Percentiles rank a stretch among this genome's conserved stretches.
Evolutionary conservation across 768 basidiomycete species (phyloP).

Genomic region (Auricularia auricula-judae): DNA sequence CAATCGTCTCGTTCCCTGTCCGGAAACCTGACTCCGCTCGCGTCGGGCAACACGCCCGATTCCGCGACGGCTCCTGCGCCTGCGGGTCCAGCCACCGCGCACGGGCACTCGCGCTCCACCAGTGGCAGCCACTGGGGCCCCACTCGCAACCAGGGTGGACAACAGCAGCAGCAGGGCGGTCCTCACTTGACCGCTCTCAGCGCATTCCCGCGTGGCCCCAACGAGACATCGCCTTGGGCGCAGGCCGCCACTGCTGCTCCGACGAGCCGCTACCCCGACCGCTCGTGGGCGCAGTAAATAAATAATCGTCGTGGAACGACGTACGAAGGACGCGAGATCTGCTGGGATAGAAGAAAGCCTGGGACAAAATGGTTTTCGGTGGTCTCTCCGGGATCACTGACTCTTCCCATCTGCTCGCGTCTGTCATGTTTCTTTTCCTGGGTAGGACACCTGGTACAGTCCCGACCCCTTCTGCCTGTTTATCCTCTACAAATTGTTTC

Average conservation of each 20-base stretch:
- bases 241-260: neutral
- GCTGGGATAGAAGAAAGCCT: neutral
- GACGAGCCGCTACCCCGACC: neutral
- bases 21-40: neutral
- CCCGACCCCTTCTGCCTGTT: neutral
- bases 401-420: neutral
- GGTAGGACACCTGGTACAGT: neutral
- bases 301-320: neutral
- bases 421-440: neutral
- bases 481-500: neutral
- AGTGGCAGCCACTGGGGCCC: slow-evolving; percentile 1
- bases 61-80: neutral
- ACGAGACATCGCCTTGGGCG: neutral
- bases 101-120: neutral
- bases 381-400: neutral
- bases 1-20: neutral
- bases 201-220: neutral
- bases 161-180: neutral
- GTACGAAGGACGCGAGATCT: neutral
- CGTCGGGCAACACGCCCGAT: neutral
- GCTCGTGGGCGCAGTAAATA: neutral
- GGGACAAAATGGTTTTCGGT: neutral
- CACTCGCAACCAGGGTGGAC: neutral
- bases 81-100: neutral
- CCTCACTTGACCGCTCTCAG: neutral